Percentiles rank a stretch among this genome's conserved stretches.
These are phyloP conservation scores for Cicer pinnatifidum DNA, from an alignment of 306 rosid genomes.

Conservation along the genomic window DNA sequence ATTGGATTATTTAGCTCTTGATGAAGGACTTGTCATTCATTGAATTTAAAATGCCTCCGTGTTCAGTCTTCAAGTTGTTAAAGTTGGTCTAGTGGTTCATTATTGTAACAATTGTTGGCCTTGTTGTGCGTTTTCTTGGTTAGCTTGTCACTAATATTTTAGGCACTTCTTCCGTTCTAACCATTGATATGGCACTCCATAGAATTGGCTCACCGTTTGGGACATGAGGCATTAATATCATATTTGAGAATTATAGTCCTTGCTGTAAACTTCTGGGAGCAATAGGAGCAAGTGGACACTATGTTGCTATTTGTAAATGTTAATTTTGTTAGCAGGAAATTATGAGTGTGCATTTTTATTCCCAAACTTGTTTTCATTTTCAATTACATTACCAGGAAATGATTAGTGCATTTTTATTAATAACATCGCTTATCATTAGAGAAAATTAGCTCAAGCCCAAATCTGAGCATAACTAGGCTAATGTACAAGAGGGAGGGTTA, in stretches of 20 bases:
- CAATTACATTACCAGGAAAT: no score
- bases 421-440: no score
- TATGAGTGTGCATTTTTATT: conserved; percentile 8
- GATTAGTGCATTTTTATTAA: no score
- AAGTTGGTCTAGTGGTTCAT: conserved; percentile 39
- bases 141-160: conserved; percentile 30
- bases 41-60: conserved; percentile 36
- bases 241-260: conserved; percentile 37
- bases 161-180: conserved; percentile 22
- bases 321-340: conserved; percentile 35
- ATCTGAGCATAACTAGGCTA: no score
- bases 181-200: conserved; percentile 37
- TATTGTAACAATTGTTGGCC: conserved; percentile 40
- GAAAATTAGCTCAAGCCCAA: no score
- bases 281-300: conserved; percentile 26
- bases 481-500: no score
- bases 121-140: conserved; percentile 24
- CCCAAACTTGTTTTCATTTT: conserved; percentile 6
- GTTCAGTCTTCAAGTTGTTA: conserved; percentile 46
- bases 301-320: conserved; percentile 45
- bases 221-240: conserved; percentile 29
- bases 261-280: conserved; percentile 19
- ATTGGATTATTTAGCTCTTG: conserved; percentile 40
- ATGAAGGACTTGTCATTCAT: conserved; percentile 34
- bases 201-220: not conserved